Base-by-base conservation (phyloP, 78 protist genomes). In the Dictyostelium capitatum region DNA sequence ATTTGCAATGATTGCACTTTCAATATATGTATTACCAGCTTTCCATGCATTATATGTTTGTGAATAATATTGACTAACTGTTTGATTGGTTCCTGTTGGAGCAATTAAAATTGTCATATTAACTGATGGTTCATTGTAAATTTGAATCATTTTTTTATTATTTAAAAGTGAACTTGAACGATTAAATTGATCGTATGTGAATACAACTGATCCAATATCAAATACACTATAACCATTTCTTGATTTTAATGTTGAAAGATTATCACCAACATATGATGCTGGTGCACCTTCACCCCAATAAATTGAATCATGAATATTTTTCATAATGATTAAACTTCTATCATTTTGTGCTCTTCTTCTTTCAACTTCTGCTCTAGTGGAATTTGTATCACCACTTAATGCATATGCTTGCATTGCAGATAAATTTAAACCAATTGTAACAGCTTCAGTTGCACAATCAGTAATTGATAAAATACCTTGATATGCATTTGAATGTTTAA, bases 381-480 rank as follows among this genome's bases (percentile, higher is more conserved):
- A 7, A 9, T 62, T 7, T 25, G 70, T n/a, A 69, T 12, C 51
- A 7, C 23, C 64, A 12, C 17, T 32, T 28, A 51, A 1, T 8
- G 75, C 11, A 67, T 23, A 75, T 6, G 48, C 70, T 4, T 59
- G 41, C 79, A 85, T 59, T 43, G n/a, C 37, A 23, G 62, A 77
- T 41, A 41, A 15, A 77, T 57, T 19, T 1, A 50, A 53, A 25
- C 72, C 73, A 37, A 85, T 28, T 15, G 32, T 14, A 20, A 85
- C 83, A 9, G 80, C 50, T 30, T 70, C 69, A 25, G 17, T n/a
- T 1, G 72, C 92, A 64, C 64, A 53, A n/a, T 57, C 75, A 9
- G 83, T 82, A 23, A 85, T 48, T 12, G 92, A 77, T 9, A 85
- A 15, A 54, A 85, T 64, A 50, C 92, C 92, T 64, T 85, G 92